phyloP scores from a whole-genome alignment of 2,329 filamentous ascomycete species.

The Claviceps lovelessii region DNA sequence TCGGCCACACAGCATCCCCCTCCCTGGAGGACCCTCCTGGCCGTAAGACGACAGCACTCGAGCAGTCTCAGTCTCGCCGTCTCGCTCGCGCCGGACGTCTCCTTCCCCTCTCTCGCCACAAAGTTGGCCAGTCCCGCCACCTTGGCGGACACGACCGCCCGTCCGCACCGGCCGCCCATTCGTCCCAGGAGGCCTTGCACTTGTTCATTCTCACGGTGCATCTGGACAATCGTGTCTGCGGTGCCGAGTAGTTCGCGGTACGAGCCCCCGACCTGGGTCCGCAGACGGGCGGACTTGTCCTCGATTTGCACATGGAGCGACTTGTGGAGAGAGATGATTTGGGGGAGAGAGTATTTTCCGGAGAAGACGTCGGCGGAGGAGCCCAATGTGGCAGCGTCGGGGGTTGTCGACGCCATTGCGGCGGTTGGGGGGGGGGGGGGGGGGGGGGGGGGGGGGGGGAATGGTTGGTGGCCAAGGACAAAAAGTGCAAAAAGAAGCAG shows the following conservation, averaged over 20 bases:
- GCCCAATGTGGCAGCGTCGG: conserved; percentile 34
- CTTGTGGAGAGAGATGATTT: conserved; percentile 50
- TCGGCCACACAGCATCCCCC: conserved; percentile 17
- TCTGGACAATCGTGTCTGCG: conserved; percentile 82
- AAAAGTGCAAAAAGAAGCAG: background rate
- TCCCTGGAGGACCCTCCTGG: conserved; percentile 33
- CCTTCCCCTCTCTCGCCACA: conserved; percentile 14
- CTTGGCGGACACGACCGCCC: conserved; percentile 54
- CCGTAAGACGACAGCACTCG: conserved; percentile 35
- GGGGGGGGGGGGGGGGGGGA: background rate
- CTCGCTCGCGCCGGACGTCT: conserved; percentile 14
- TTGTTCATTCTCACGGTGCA: conserved; percentile 63
- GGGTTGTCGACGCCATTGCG: conserved; percentile 22
- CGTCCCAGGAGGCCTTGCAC: conserved; percentile 57
- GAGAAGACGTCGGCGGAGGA: conserved; percentile 42
- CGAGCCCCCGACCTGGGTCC: conserved; percentile 48
- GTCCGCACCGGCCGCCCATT: conserved; percentile 66
- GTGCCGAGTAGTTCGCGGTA: conserved; percentile 87
- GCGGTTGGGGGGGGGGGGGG: conserved; percentile 1
- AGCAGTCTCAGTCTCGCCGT: conserved; percentile 35
- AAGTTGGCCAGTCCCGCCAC: conserved; percentile 40
- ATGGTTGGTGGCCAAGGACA: too few relatives aligned
- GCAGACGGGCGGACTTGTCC: conserved; percentile 47
- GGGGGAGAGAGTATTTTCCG: conserved; percentile 42
- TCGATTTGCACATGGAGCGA: conserved; percentile 44